Conservation (phyloP, 23 red algal genomes). For the Rhodosorus marinus region DNA sequence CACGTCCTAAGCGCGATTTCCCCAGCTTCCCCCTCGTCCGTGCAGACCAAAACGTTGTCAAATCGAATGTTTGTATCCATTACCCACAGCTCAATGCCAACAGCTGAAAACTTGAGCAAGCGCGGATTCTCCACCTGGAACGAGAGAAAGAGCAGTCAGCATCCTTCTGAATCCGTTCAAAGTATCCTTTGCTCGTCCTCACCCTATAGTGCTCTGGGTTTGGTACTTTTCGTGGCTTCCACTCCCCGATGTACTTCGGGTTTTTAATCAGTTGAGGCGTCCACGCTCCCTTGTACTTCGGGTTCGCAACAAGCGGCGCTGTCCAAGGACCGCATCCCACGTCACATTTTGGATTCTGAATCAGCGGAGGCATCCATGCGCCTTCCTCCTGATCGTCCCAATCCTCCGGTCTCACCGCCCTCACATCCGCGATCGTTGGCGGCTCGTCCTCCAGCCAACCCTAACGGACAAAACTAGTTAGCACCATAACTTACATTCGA, state of each 20-base stretch:
- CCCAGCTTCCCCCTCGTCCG: slow-evolving; percentile 16
- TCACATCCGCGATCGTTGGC: slow-evolving; percentile 36
- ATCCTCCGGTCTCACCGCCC: slow-evolving; percentile 45
- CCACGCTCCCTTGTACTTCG: slow-evolving; percentile 77
- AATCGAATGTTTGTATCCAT: slow-evolving; percentile 95
- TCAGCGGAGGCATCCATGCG: slow-evolving; percentile 50
- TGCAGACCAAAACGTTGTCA: slow-evolving; percentile 76
- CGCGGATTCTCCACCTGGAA: slow-evolving; percentile 15
- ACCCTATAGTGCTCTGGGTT: neutral
- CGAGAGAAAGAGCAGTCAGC: too few relatives aligned
- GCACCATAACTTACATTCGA: too few relatives aligned
- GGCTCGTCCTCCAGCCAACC: slow-evolving; percentile 87
- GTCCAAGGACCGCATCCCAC: slow-evolving; percentile 81
- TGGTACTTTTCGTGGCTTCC: neutral
- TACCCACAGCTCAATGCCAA: slow-evolving; percentile 84
- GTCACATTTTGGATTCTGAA: slow-evolving; percentile 80
- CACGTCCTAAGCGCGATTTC: too few relatives aligned
- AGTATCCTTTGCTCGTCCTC: too few relatives aligned
- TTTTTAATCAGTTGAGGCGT: slow-evolving; percentile 83
- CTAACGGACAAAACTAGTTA: too few relatives aligned
- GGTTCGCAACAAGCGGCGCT: slow-evolving; percentile 66
- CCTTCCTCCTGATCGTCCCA: slow-evolving; percentile 94
- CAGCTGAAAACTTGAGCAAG: slow-evolving; percentile 32
- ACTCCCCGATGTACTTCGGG: slow-evolving; percentile 15
- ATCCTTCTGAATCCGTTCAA: too few relatives aligned